Evolutionary conservation across 805 yeast genomes (phyloP), one percentile per base, ranked within the genome.

Genomic region (Kluyveromyces wickerhamii): DNA sequence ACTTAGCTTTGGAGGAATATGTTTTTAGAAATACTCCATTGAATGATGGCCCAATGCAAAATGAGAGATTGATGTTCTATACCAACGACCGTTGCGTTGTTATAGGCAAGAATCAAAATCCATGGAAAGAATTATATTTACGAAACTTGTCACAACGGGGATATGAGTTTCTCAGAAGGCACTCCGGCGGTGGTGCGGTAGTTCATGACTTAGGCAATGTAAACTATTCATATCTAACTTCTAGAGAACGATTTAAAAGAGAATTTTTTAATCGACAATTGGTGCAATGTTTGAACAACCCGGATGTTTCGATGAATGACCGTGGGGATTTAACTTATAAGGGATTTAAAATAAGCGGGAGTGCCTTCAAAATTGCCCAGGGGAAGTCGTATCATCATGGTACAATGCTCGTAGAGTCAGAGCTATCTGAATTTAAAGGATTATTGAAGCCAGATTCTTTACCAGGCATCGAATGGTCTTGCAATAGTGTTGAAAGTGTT

Each of bases 131-230:
- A 53, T 69, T 77, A 25, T 82, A 84, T 47, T 37, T 92, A 2
- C 67, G 74, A 0, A 49, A 74, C 10, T 60, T 83, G 4, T 60
- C 67, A 4, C 44, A 63, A 1, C 54, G 71, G 3, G 62, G 63
- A 3, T 67, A 84, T 17, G 89, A 94, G 0, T 51, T 88, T 6
- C 52, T 92, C 5, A 65, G 99, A 45, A 65, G 99, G 37, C 63
- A 71, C 31, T 79, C 92, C 7, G 99, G 99, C 0, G 99, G 99
- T 2, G 99, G 99, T 0, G 77, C 96, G 0, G 99, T 92, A 1
- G 95, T 87, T 8, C 99, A 92, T 54, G 98, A 89, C 57, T 44
- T 67, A 4, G 95, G 96, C 0, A 92, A 92, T 49, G 76, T 79
- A 13, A 92, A 92, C 52, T 92, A 79, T 57, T 79, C 94, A 4